These are phyloP conservation scores for Nothomitra cinnamomea DNA, from an alignment of 2,329 filamentous ascomycete species.

Conservation along the genomic window DNA sequence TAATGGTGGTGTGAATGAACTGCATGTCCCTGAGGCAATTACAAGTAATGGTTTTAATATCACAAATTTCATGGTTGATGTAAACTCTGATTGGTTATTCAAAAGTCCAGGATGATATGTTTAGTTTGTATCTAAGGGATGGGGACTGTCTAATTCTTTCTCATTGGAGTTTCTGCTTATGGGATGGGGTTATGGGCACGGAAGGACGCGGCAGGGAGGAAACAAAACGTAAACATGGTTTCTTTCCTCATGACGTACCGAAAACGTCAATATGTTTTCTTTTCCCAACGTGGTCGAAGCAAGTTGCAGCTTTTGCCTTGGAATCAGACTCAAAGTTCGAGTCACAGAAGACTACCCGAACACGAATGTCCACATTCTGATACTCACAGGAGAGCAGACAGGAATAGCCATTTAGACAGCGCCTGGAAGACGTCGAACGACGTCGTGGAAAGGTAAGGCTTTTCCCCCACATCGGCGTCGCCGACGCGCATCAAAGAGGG, in stretches of 20 bases:
- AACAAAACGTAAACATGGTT: too few relatives aligned
- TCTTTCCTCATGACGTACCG: too few relatives aligned
- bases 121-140: neutral
- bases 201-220: too few relatives aligned
- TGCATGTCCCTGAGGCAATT: conserved; percentile 4
- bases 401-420: neutral
- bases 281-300: too few relatives aligned
- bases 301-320: neutral
- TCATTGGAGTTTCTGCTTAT: conserved; percentile 11
- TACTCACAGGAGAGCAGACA: neutral
- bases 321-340: neutral
- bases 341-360: neutral
- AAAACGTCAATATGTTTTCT: too few relatives aligned
- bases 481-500: too few relatives aligned
- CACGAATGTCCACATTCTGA: neutral
- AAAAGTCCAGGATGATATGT: conserved; percentile 20
- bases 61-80: conserved; percentile 61
- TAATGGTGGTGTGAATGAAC: neutral
- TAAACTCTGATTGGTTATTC: conserved; percentile 58
- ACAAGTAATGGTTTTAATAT: conserved; percentile 53
- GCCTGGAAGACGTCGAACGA: too few relatives aligned
- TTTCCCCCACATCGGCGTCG: too few relatives aligned
- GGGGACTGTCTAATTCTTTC: neutral
- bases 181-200: neutral
- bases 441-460: too few relatives aligned